Conservation (phyloP, 2,329 filamentous ascomycete species). For the Phialemonium atrogriseum region DNA sequence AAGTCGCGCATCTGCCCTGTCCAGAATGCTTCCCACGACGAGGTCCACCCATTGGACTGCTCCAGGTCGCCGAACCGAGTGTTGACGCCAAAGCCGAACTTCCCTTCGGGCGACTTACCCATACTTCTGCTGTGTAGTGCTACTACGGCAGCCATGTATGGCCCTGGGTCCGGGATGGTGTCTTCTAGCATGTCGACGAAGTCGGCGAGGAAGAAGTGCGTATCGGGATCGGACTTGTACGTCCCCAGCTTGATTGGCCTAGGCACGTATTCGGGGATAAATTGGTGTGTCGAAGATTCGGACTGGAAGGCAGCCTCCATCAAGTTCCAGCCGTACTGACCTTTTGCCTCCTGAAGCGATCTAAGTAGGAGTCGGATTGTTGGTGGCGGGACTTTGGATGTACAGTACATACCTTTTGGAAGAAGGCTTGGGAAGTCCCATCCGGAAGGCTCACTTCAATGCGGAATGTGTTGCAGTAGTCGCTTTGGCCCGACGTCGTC, state of each 20-base stretch:
- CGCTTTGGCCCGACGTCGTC: slow-evolving; percentile 11
- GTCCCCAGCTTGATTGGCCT: slow-evolving; percentile 12
- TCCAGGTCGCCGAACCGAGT: slow-evolving; percentile 9
- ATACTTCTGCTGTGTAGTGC: slow-evolving; percentile 15
- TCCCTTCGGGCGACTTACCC: slow-evolving; percentile 13
- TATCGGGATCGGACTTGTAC: slow-evolving; percentile 12
- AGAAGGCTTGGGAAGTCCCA: slow-evolving; percentile 8
- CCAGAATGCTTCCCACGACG: slow-evolving; percentile 16
- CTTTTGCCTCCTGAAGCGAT: slow-evolving; percentile 10
- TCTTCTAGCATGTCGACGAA: slow-evolving; percentile 18
- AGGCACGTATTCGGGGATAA: slow-evolving; percentile 15
- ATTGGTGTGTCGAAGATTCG: too few species aligned
- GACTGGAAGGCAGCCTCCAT: slow-evolving; percentile 13
- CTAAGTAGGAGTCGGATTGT: too few species aligned
- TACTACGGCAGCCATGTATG: slow-evolving; percentile 12
- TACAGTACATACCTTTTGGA: too few species aligned
- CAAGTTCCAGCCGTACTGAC: slow-evolving; percentile 8
- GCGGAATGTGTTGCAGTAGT: slow-evolving; percentile 10
- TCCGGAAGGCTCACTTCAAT: slow-evolving; percentile 9
- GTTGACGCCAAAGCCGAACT: slow-evolving; percentile 15
- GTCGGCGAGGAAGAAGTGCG: slow-evolving; percentile 16
- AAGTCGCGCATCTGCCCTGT: slow-evolving; percentile 12
- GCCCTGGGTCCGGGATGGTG: slow-evolving; percentile 10
- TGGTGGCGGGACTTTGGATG: too few species aligned
- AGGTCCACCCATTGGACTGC: slow-evolving; percentile 13